Base-by-base conservation (phyloP, 1,284 basidiomycete species). In the Papiliotrema terrestris region DNA sequence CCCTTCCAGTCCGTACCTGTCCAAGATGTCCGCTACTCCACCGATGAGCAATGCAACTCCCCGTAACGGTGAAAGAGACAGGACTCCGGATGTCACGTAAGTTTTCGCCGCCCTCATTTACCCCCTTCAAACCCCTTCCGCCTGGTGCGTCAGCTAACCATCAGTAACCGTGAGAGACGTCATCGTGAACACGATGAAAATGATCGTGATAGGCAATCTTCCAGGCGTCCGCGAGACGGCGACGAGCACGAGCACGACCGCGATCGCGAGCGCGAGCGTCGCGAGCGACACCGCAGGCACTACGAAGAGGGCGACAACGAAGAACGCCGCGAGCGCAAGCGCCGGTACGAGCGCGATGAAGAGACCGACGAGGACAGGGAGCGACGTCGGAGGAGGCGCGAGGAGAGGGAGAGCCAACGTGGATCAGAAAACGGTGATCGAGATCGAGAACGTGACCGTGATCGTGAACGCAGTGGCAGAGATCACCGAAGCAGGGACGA, bases 141-240 rank as follows among this genome's bases (percentile, higher is more conserved):
- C 14, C 20, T 19, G 19, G 50, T n/a, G n/a, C n/a, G 35, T 35
- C 35, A 19, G 47, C 55, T 3, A 52, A 49, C 4, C 11, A 0
- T 23, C 55, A 73, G 71, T 63, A 71, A 71, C 67, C 72, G 72
- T 71, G 72, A 74, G 72, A 73, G 78, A 64, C 76, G 78, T 62
- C 76, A 78, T 63, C 82, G 80, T 57, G 79, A 80, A 36, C 61
- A 68, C 56, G 72, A 63, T 39, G 54, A 55, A 29, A 52, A 60
- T 6, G 48, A 46, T 38, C 55, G 63, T 46, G 51, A 67, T 50
- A 45, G 58, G 54, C 45, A 46, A 38, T 26, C 52, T 42, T 79
- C 85, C 29, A 49, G 61, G 29, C 57, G 62, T 48, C 59, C 62
- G 29, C 60, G 61, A 14, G 61, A 61, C 17, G 61, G 65, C 25